Evolutionary conservation across 2,329 filamentous ascomycete species (phyloP), one percentile per base, ranked within the genome.

Genomic region (Pseudogymnoascus sp.): DNA sequence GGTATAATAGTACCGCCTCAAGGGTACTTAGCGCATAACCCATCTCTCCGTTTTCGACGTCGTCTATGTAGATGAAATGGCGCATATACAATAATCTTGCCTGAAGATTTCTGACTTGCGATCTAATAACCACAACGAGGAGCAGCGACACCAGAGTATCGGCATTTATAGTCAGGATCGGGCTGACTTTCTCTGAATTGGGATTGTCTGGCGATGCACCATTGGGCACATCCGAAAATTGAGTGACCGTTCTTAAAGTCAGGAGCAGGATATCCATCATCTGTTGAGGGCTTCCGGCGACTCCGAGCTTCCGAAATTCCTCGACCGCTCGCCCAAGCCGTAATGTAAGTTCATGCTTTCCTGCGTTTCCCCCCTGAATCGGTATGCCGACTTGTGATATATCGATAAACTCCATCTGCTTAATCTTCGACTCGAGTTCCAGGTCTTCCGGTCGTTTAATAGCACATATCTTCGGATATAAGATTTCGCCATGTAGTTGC

Each of bases 61-160:
- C 95, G 70, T 97, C 95, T 60, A 96, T 93, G 75, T 96, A 99
- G 68, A 97, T 95, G 72, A 97, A 99, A 71, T 96, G 91, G 46
- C 93, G 89, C 82, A 97, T 96, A 73, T 97, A 99, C n/a, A 89
- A 82, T 56, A 99, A 78, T 18, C 93, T 85, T 2, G 95, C 92
- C 70, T 96, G 91, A 7, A 99, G 80, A 75, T 97, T 89, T 64
- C 90, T 87, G 25, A 96, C 87, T 65, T 95, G 90, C 10, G 93
- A 91, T 66, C 93, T 85, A 65, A 99, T 97, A 10, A 99, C 90
- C 14, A 99, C 92, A 66, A 96, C 87, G 18, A 99, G 81, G 12
- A 99, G 81, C 64, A 99, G 78, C 0, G 95, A 97, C 1, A 99
- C 95, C 28, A 99, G 79, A 0, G 93, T 91, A 75, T 99, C 95